Evolutionary conservation across 805 yeast genomes (phyloP).

Genomic region (Lachancea fermentati): DNA sequence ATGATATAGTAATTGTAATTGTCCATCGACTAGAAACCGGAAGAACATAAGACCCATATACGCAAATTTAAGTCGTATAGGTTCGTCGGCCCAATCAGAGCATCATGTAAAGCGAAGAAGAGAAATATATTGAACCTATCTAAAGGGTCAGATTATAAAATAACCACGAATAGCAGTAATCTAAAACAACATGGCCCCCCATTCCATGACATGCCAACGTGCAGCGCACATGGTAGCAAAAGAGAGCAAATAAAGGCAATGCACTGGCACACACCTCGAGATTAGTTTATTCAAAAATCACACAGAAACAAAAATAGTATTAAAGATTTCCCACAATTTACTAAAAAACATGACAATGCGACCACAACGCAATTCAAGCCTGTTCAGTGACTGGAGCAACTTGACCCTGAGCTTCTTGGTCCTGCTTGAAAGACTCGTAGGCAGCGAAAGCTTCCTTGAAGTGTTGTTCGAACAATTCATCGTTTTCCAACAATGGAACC

Average conservation of each 20-base stretch:
- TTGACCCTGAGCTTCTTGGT: conserved; percentile 30
- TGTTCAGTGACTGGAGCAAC: conserved; percentile 7
- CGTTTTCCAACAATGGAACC: conserved; percentile 82
- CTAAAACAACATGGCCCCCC: conserved; percentile 2
- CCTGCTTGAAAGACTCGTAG: conserved; percentile 81
- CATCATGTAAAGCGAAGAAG: not conserved
- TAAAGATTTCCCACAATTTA: conserved; percentile 10
- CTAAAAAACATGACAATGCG: conserved; percentile 6
- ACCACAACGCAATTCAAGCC: conserved; percentile 3
- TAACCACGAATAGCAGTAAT: conserved; percentile 5
- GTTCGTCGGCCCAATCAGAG: too few species aligned
- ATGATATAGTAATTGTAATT: too few species aligned
- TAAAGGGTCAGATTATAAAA: conserved; percentile 1
- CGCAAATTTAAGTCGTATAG: too few species aligned
- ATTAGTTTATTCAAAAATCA: not conserved
- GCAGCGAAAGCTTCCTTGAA: conserved; percentile 93
- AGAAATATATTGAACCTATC: conserved; percentile 1
- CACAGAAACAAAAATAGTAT: conserved; percentile 5
- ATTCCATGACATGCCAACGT: not conserved
- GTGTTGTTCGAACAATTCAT: conserved; percentile 80
- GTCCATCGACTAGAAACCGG: too few species aligned
- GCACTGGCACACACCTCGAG: not conserved
- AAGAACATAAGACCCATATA: too few species aligned
- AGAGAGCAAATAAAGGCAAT: not conserved
- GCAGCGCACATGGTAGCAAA: not conserved